Base-by-base conservation (phyloP, 148 eudicot genomes). In the Silene uniflora region DNA sequence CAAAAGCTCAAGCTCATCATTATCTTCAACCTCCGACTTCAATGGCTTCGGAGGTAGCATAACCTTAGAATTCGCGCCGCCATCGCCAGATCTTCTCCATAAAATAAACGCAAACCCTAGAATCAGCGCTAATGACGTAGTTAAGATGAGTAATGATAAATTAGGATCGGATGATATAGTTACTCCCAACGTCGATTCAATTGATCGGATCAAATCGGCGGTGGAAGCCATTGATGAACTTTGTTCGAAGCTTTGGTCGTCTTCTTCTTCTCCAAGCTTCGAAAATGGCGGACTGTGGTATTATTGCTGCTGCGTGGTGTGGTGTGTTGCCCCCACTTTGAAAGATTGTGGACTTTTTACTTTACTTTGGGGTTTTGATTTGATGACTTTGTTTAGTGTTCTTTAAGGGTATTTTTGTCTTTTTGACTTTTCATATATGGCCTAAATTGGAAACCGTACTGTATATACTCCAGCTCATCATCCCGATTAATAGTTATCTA, bases 51-150 rank as follows among this genome's bases (percentile, higher is more conserved):
- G 78, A 35, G 81, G 64, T 52, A 82, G 80, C 22, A 86, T 74
- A 18, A 81, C 87, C 81, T 66, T 87, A 25, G 66, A 75, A 3
- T 75, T 88, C 49, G 71, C 75, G 27, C 80, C 78, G 25, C 80
- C 76, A 78, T 83, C 91, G 47, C 67, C 60, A 74, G 86, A 85
- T 87, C 87, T 88, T 75, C 77, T 84, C 89, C 86, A 90, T 0
- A 92, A 42, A 21, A 88, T 73, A 27, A 88, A 78, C 61, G 86
- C 39, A 3, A 88, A 63, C 7, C 94, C 97, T 0, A 85, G n/a
- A 32, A 90, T 72, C 72, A 87, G 82, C 18, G 97, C 94, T 42
- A 88, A 69, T 13, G 89, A 87, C 14, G 97, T 88, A 22, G 89
- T 83, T 58, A 85, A 76, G 9, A 83, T 65, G 74, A 87, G 55